A percentile compares a stretch with the other conserved stretches of the same genome.
phyloP scores from a whole-genome alignment of 306 rosid genomes.

The Morella rubra region DNA sequence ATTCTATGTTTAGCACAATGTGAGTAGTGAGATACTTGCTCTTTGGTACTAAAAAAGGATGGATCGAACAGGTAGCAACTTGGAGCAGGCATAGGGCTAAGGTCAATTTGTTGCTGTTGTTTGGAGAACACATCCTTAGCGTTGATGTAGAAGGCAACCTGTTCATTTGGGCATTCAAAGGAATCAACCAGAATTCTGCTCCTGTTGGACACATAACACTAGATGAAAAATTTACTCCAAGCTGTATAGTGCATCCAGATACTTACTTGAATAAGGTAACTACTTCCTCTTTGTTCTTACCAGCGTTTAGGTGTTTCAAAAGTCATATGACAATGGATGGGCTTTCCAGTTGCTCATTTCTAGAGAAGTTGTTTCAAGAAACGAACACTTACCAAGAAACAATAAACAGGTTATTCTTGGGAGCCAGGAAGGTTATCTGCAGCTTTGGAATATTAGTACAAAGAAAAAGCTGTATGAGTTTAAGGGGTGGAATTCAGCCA shows the following conservation, averaged over 20 bases:
- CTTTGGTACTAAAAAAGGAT: background rate
- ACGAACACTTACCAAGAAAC: slow-evolving; percentile 13
- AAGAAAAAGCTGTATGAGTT: slow-evolving; percentile 78
- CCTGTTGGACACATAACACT: slow-evolving; percentile 59
- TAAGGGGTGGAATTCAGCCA: slow-evolving; percentile 86
- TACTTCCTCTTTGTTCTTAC: slow-evolving; percentile 11
- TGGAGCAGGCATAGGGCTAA: slow-evolving; percentile 73
- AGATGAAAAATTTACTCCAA: slow-evolving; percentile 52
- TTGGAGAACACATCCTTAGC: slow-evolving; percentile 79
- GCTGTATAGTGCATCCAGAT: slow-evolving; percentile 86
- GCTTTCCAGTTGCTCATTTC: slow-evolving; percentile 1
- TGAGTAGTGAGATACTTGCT: background rate
- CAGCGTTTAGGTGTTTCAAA: background rate
- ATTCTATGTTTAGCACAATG: background rate
- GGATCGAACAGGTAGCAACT: slow-evolving; percentile 56
- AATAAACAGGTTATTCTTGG: slow-evolving; percentile 72
- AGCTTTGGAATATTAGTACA: slow-evolving; percentile 93
- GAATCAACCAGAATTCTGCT: slow-evolving; percentile 49
- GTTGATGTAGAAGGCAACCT: slow-evolving; percentile 60
- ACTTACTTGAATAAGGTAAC: slow-evolving; percentile 90
- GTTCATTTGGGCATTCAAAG: slow-evolving; percentile 83
- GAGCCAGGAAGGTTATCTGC: slow-evolving; percentile 79
- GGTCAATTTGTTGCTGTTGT: slow-evolving; percentile 64
- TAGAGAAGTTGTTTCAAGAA: slow-evolving; percentile 12
- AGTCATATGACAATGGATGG: slow-evolving; percentile 11